Evolutionary conservation across 345 rosid genomes (phyloP).

Genomic region (Salix udensis): DNA sequence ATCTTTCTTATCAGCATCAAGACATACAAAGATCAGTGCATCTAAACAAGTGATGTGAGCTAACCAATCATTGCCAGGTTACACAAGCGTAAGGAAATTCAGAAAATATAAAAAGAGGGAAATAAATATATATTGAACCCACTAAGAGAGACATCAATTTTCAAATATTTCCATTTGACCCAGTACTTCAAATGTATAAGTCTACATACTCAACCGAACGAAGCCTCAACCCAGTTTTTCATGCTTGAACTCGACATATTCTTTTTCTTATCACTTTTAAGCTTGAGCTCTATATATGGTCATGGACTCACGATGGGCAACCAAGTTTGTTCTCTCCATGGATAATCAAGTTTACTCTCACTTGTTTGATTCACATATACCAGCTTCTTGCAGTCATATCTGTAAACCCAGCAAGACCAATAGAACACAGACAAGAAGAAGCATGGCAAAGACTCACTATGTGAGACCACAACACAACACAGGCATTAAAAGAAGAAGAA

Average conservation of each 20-base stretch:
- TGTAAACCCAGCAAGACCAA: conserved; percentile 6
- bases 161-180: neutral
- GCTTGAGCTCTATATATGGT: conserved; percentile 1
- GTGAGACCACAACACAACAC: conserved; percentile 60
- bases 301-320: conserved; percentile 1
- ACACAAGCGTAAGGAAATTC: conserved; percentile 6
- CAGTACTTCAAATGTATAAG: neutral
- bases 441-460: conserved; percentile 38
- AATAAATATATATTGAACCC: conserved; percentile 12
- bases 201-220: neutral
- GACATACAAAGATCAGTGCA: conserved; percentile 11
- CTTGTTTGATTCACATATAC: conserved; percentile 16
- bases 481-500: conserved; percentile 26
- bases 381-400: conserved; percentile 11
- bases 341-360: conserved; percentile 8
- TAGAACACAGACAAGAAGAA: conserved; percentile 18
- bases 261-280: neutral
- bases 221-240: neutral
- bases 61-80: conserved; percentile 8
- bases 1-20: conserved; percentile 13
- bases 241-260: conserved; percentile 1
- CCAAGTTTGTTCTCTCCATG: conserved; percentile 1
- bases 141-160: neutral
- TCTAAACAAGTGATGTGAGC: conserved; percentile 14
- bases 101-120: neutral